Percentiles rank a stretch among this genome's conserved stretches.
Conservation (phyloP, 108 stramenopile species). For the Pseudonitzschia multiseries region DNA sequence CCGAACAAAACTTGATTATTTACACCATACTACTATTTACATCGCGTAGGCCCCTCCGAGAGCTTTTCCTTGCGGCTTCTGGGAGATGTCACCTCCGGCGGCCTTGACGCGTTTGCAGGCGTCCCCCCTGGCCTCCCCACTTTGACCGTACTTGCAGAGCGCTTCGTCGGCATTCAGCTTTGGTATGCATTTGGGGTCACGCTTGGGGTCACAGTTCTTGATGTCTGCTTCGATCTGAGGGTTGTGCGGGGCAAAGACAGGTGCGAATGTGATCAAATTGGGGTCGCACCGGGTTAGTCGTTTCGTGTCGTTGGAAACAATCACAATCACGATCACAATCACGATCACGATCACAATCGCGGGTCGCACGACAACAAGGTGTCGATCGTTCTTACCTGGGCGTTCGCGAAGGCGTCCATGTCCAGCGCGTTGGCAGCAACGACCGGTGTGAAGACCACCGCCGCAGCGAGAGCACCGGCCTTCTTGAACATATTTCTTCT, state of each 20-base stretch:
- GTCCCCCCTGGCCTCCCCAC: conserved; percentile 49
- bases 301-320: neutral
- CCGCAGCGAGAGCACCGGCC: neutral
- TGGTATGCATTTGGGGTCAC: conserved; percentile 26
- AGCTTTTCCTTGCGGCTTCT: conserved; percentile 40
- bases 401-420: conserved; percentile 20
- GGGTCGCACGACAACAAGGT: too few species aligned
- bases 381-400: conserved; percentile 17
- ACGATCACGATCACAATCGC: too few species aligned
- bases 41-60: conserved; percentile 79
- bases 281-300: too few species aligned
- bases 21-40: conserved; percentile 29
- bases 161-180: conserved; percentile 49
- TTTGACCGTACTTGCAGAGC: conserved; percentile 50
- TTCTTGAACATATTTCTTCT: neutral
- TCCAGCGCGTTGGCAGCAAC: conserved; percentile 7
- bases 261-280: too few species aligned
- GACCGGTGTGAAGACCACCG: conserved; percentile 2
- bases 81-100: conserved; percentile 43
- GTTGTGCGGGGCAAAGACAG: too few species aligned
- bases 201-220: conserved; percentile 73
- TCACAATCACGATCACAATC: too few species aligned
- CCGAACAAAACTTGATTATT: too few species aligned
- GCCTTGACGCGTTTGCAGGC: conserved; percentile 63
- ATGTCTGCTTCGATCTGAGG: conserved; percentile 37